Percentiles rank a stretch among this genome's conserved stretches.
These are phyloP conservation scores for Pseudogymnoascus sp. DNA, from an alignment of 2,329 filamentous ascomycete species.

Conservation along the genomic window DNA sequence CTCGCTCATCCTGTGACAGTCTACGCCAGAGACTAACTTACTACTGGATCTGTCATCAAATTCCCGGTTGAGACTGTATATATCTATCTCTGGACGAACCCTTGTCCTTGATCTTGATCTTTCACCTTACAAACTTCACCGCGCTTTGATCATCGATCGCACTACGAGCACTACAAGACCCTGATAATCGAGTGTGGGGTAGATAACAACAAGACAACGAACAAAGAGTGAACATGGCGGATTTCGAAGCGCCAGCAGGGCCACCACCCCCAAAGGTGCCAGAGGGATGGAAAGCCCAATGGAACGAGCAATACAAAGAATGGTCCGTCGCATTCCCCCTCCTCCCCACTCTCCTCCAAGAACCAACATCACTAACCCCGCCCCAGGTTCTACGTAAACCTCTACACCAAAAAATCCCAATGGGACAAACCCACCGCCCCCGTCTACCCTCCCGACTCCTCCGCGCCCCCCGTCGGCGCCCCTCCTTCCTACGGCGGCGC, in stretches of 20 bases:
- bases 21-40: neutral
- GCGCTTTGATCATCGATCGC: neutral
- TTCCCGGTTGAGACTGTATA: neutral
- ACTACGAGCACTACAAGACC: neutral
- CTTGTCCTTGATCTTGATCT: neutral
- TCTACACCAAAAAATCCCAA: conserved; percentile 78
- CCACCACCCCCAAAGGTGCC: conserved; percentile 56
- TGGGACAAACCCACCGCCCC: conserved; percentile 77
- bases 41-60: neutral
- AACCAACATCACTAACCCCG: conserved; percentile 17
- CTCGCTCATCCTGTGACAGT: neutral
- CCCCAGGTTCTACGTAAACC: conserved; percentile 80
- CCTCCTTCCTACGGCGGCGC: conserved; percentile 58
- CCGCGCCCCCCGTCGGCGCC: conserved; percentile 45
- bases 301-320: conserved; percentile 82
- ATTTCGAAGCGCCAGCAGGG: conserved; percentile 18
- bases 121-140: neutral
- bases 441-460: conserved; percentile 50
- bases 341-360: neutral
- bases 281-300: conserved; percentile 77
- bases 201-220: neutral
- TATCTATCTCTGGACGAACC: neutral
- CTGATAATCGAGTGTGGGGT: neutral
- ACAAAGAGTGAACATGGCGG: conserved; percentile 19
- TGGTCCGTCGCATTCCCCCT: conserved; percentile 44